Base-by-base conservation (phyloP, 306 rosid species). In the Spatholobus suberectus region DNA sequence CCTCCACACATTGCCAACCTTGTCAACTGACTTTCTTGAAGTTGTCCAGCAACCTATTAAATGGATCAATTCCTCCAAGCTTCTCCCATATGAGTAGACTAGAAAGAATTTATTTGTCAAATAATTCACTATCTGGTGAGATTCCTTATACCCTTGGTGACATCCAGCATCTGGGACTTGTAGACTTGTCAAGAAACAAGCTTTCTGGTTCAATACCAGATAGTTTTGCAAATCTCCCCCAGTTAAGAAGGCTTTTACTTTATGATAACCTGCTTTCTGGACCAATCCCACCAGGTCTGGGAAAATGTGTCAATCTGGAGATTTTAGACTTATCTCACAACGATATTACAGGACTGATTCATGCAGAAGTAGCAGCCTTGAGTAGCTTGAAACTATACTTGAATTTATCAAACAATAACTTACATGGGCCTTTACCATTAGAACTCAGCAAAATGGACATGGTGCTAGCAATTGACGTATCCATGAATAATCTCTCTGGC, bases 381-480 rank as follows among this genome's bases (percentile, higher is more conserved):
- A 74, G 85, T n/a, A 96, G 98, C 90, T 89, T 96, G 96, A 96
- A 96, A 82, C 79, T 96, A 5, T 91, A 92, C 87, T 74, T 96
- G 91, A 94, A 93, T 61, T 80, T 93, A 70, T 96, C 99, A 27
- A 89, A 88, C 69, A 96, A 92, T 71, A 67, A 82, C 86, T 84
- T 96, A 49, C 57, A 83, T 27, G 98, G 99, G 5, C 68, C 84
- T 34, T 41, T 96, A 9, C 97, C 98, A 73, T 85, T 93, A 59
- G 97, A 96, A 84, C 86, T 96, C 24, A 91, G 94, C 77, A 96
- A 96, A 91, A 96, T 96, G 99, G 95, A 93, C 49, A 93, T 96
- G 99, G 92, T 96, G 35, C 89, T 96, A 18, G 91, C 94, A 18
- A 87, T 96, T 70, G 99, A 96, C 59, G 76, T 96, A 40, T 96